Evolutionary conservation across 495 filamentous ascomycete species (phyloP), one percentile per base, ranked within the genome.

Genomic region (Penicillium canariense): DNA sequence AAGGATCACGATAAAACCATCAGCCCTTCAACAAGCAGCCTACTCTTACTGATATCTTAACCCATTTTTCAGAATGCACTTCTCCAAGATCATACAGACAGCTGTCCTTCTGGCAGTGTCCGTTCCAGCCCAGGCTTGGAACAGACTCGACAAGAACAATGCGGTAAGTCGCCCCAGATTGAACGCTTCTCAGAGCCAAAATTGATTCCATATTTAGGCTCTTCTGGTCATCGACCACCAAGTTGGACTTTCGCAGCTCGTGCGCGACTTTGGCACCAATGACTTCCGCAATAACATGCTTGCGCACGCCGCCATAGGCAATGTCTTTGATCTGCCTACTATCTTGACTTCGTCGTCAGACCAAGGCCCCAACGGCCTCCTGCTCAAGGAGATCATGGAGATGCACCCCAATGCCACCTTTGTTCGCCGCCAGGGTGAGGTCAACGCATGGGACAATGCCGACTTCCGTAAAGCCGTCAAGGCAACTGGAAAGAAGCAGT

Each of bases 381-480:
- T 91, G 23, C 84, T 87, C 7, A 81, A 86, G 62, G 88, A 90
- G 63, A 87, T 92, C 52, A 56, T 77, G 3, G 75, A 82, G 4
- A 79, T 87, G 82, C 84, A 87, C 62, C 87, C 88, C 25, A 75
- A 80, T 27, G 81, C 86, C 9, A 80, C 86, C 2, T 68, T 89
- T 15, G 81, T 92, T 65, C 76, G 73, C 54, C 83, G 88, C 31
- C 76, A 87, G 49, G 88, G 88, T 30, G 87, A 91, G 60, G 88
- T 91, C 58, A 78, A 91, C 57, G 88, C 88, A 4, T 91, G 87
- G 88, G 88, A 92, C 64, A 90, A 89, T 59, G 46, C 74, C 3
- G 84, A 88, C 0, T 90, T 91, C 77, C 78, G 81, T 8, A 73
- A 72, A 4, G 88, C 88, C 15, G 79, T 92, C 45, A 65, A 68